A percentile compares a stretch with the other conserved stretches of the same genome.
Evolutionary conservation across 371 early-diverging fungal genomes (phyloP).

Genomic region (Mucor plumbeus): DNA sequence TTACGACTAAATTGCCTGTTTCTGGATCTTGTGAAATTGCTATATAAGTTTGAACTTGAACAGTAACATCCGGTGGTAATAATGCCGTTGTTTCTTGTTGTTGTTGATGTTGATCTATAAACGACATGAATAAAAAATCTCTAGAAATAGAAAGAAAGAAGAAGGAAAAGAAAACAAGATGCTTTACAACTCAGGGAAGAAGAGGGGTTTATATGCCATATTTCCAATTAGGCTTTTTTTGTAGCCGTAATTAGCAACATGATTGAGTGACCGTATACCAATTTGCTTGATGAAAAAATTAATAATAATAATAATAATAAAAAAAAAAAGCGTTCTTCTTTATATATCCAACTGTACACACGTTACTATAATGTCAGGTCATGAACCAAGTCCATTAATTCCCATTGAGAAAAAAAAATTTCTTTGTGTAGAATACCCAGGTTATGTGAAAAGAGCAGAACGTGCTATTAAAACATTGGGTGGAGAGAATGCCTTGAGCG

Average conservation of each 20-base stretch:
- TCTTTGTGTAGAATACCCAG: slow-evolving; percentile 67
- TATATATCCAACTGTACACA: neutral
- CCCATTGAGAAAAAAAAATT: slow-evolving; percentile 39
- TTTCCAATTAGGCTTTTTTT: too few relatives aligned
- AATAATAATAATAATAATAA: neutral
- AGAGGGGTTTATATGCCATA: too few relatives aligned
- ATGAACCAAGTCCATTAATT: slow-evolving; percentile 26
- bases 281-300: too few relatives aligned
- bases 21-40: slow-evolving; percentile 16
- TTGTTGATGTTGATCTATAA: neutral
- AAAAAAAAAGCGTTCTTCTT: slow-evolving; percentile 3
- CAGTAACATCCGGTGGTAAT: slow-evolving; percentile 10
- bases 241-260: too few relatives aligned
- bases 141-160: slow-evolving; percentile 3
- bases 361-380: slow-evolving; percentile 13
- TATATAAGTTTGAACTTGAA: neutral
- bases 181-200: neutral
- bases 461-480: slow-evolving; percentile 58
- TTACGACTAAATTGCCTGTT: slow-evolving; percentile 5
- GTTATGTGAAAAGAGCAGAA: slow-evolving; percentile 48
- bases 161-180: neutral
- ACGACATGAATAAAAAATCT: neutral
- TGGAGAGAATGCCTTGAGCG: slow-evolving; percentile 46
- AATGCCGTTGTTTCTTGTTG: slow-evolving; percentile 4
- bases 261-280: too few relatives aligned